These are phyloP conservation scores for Retiboletus flavoniger DNA, from an alignment of 1,284 basidiomycete genomes.

Conservation along the genomic window DNA sequence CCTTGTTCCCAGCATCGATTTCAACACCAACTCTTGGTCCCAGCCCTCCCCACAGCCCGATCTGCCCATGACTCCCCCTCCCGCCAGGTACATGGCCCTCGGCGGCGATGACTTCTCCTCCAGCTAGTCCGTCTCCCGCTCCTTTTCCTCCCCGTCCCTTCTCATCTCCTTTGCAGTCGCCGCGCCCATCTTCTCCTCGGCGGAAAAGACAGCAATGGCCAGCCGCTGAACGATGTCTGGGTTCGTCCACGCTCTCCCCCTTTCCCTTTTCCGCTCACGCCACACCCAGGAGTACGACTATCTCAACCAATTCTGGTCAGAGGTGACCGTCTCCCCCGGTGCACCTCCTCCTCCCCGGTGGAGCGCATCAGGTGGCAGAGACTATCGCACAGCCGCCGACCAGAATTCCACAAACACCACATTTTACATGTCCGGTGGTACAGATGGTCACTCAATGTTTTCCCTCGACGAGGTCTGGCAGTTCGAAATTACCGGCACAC, in stretches of 20 bases:
- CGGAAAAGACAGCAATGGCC: constrained; percentile 52
- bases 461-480: constrained; percentile 67
- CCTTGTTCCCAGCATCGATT: constrained; percentile 36
- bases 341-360: constrained; percentile 61
- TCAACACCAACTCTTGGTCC: constrained; percentile 61
- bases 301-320: constrained; percentile 68
- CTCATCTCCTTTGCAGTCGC: constrained; percentile 46
- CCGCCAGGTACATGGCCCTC: constrained; percentile 62
- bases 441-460: constrained; percentile 44
- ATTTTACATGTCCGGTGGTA: constrained; percentile 68
- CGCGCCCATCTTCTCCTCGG: constrained; percentile 70
- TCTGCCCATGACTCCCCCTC: constrained; percentile 46
- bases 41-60: constrained; percentile 49
- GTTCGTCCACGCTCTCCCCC: constrained; percentile 39
- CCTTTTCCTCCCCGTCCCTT: constrained; percentile 3
- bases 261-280: constrained; percentile 15
- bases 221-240: constrained; percentile 67
- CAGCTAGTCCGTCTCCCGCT: constrained; percentile 60
- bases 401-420: constrained; percentile 55
- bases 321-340: constrained; percentile 50
- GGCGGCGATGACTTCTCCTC: constrained; percentile 68
- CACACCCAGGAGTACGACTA: constrained; percentile 67
- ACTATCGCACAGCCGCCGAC: constrained; percentile 48
- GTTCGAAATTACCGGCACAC: constrained; percentile 61
- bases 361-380: constrained; percentile 71